Conservation (phyloP, 305 asterid species). For the Fraxinus paxiana region DNA sequence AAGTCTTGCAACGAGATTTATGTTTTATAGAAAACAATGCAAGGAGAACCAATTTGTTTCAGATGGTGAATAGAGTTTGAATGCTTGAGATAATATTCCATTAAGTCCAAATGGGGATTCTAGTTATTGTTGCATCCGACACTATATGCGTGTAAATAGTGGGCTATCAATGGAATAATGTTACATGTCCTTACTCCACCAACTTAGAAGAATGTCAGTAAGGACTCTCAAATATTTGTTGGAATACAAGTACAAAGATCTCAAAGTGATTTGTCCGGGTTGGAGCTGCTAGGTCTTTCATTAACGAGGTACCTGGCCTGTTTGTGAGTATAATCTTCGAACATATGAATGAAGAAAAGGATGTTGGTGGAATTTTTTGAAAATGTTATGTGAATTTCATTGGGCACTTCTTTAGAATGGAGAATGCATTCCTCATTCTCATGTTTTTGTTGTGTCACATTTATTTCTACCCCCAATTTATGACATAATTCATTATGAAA, state of each 20-base stretch:
- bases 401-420: neutral
- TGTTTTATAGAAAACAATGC: neutral
- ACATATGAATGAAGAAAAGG: neutral
- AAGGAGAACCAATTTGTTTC: neutral
- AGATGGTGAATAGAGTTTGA: neutral
- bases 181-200: neutral
- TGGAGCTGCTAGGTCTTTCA: neutral
- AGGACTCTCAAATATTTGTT: neutral
- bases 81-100: neutral
- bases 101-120: neutral
- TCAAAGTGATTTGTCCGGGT: neutral
- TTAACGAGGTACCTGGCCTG: neutral
- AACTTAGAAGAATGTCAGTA: neutral
- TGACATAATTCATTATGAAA: constrained; percentile 13
- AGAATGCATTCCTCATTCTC: neutral
- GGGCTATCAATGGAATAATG: neutral
- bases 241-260: neutral
- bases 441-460: neutral
- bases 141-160: neutral
- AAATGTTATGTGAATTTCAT: neutral
- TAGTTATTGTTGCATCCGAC: neutral
- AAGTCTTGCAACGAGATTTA: neutral
- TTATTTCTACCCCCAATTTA: neutral
- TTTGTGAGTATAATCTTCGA: neutral
- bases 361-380: neutral